Conservation (phyloP, 2,329 filamentous ascomycete species). For the Fusarium temperatum region DNA sequence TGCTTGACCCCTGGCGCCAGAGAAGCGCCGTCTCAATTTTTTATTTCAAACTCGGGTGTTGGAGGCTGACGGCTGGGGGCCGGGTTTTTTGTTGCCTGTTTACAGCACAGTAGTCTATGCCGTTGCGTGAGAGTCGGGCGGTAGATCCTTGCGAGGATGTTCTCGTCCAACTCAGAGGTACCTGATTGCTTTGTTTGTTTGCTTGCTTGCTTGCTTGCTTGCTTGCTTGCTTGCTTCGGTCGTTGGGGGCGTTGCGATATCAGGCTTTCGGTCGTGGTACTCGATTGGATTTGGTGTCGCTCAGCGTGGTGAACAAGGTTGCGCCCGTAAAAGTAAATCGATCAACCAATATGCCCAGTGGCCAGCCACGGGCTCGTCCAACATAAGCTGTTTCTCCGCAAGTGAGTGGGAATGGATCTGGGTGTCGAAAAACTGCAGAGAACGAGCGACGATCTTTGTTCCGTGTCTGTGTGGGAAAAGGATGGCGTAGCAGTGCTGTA, state of each 20-base stretch:
- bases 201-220: conserved; percentile 19
- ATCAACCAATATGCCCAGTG: conserved; percentile 25
- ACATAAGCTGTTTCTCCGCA: conserved; percentile 21
- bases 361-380: conserved; percentile 38
- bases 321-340: conserved; percentile 3
- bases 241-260: conserved; percentile 8
- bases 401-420: background rate
- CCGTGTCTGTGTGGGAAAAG: conserved; percentile 19
- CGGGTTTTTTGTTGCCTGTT: conserved; percentile 3
- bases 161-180: background rate
- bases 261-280: conserved; percentile 11
- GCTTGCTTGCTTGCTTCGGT: conserved; percentile 15
- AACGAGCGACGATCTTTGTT: conserved; percentile 33
- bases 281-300: conserved; percentile 10
- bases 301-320: conserved; percentile 1
- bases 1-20: conserved; percentile 28
- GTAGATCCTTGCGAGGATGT: conserved; percentile 25
- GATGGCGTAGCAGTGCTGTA: conserved; percentile 1
- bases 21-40: conserved; percentile 20
- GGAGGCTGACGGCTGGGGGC: conserved; percentile 25
- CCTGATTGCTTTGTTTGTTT: background rate
- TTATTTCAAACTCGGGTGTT: conserved; percentile 7
- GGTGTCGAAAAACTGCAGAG: conserved; percentile 33
- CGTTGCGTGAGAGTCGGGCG: background rate
- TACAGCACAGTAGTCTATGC: background rate